Evolutionary conservation across 2,329 filamentous ascomycete species (phyloP).

Genomic region (Pyrenophora teres): DNA sequence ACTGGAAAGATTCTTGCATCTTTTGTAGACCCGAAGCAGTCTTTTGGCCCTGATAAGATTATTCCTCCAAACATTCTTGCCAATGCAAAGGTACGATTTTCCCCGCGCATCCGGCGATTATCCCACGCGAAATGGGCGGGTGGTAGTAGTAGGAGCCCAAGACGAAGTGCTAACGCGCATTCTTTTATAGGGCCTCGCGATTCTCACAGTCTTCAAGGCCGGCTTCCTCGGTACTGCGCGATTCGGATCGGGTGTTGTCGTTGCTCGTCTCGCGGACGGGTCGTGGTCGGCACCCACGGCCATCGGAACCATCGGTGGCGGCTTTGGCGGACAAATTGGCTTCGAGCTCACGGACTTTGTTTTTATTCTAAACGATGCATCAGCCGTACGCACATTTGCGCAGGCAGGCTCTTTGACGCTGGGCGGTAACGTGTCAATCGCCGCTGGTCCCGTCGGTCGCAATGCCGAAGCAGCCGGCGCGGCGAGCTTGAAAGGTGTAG

Average conservation of each 20-base stretch:
- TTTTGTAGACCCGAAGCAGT: slow-evolving; percentile 90
- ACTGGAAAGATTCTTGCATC: slow-evolving; percentile 93
- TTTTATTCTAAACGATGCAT: slow-evolving; percentile 93
- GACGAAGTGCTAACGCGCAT: slow-evolving; percentile 8
- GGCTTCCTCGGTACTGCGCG: slow-evolving; percentile 83
- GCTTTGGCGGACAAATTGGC: slow-evolving; percentile 84
- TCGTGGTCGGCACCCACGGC: slow-evolving; percentile 81
- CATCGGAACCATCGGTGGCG: slow-evolving; percentile 79
- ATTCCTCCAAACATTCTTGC: slow-evolving; percentile 89
- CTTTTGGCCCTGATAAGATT: slow-evolving; percentile 95
- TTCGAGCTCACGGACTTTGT: slow-evolving; percentile 94
- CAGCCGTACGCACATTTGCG: slow-evolving; percentile 89
- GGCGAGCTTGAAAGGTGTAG: slow-evolving; percentile 84
- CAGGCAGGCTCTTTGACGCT: slow-evolving; percentile 90
- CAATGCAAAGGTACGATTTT: slow-evolving; percentile 75
- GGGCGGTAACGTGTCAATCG: slow-evolving; percentile 94
- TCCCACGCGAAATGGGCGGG: background rate
- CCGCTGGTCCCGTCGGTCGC: slow-evolving; percentile 88
- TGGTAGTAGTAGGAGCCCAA: background rate
- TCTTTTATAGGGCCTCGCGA: slow-evolving; percentile 69
- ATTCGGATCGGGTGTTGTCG: slow-evolving; percentile 81
- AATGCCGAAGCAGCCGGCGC: slow-evolving; percentile 96
- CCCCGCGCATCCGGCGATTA: slow-evolving; percentile 1
- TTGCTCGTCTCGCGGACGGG: slow-evolving; percentile 77
- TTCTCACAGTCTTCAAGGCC: slow-evolving; percentile 85